Base-by-base conservation (phyloP, 768 basidiomycete species). In the Antrodiella citrinella region DNA sequence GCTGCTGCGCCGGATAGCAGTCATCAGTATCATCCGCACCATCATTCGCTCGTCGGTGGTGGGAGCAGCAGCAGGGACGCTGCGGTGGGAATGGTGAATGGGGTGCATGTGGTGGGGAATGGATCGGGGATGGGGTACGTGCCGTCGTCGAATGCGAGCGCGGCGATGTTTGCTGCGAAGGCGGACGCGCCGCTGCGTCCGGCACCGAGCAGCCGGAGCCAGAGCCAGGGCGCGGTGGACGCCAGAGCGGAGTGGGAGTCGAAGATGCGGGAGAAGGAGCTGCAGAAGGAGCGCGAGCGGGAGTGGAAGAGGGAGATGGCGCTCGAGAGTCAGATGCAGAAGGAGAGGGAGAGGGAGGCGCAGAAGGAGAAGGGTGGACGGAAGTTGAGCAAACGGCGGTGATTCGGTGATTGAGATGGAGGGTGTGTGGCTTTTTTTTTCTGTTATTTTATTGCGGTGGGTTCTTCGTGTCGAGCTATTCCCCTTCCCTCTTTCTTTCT, bases 371-470 rank as follows among this genome's bases (percentile, higher is more conserved):
- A 25, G 47, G 38, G 45, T 25, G 53, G 54, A 25, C 45, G 57
- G 40, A 62, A 62, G 57, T 42, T 62, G 49, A 62, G 61, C 57
- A 62, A 62, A 54, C 47, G 56, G 44, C 48, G 56, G 41, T 60
- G 52, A 59, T 51, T 3, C 26, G 26, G n/a, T 26, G n/a, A n/a
- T n/a, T n/a, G n/a, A n/a, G n/a, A n/a, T n/a, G n/a, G n/a, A n/a
- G n/a, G n/a, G n/a, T n/a, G n/a, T n/a, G n/a, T n/a, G n/a, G n/a
- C n/a, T n/a, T n/a, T n/a, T n/a, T n/a, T n/a, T n/a, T n/a, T n/a
- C n/a, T n/a, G n/a, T n/a, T n/a, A n/a, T n/a, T n/a, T n/a, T n/a
- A n/a, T n/a, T n/a, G n/a, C n/a, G n/a, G n/a, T n/a, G n/a, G n/a
- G n/a, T n/a, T n/a, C n/a, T n/a, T n/a, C n/a, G n/a, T n/a, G n/a